phyloP scores from a whole-genome alignment of 2,329 filamentous ascomycete genomes.

The Talaromyces sp. region DNA sequence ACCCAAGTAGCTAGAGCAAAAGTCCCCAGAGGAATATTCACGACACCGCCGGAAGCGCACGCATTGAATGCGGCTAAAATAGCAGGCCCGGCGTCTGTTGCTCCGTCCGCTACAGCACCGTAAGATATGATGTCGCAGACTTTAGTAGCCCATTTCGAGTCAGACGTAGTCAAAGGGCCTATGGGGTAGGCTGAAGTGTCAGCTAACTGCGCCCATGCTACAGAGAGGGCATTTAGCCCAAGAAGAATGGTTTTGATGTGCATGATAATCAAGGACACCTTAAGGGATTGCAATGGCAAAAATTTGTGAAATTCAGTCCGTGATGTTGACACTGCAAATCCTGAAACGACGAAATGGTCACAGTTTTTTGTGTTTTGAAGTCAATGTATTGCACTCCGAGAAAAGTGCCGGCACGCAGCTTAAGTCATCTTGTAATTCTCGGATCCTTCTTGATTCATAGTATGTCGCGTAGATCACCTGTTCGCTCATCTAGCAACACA shows the following conservation, averaged over 20 bases:
- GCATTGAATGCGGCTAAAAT: conserved; percentile 8
- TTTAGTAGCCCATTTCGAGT: conserved; percentile 13
- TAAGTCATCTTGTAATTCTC: background rate
- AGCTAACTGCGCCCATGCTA: conserved; percentile 1
- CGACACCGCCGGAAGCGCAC: conserved; percentile 45
- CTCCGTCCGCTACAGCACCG: conserved; percentile 44
- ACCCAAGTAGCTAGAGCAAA: conserved; percentile 46
- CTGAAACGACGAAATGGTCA: background rate
- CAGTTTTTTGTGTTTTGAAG: background rate
- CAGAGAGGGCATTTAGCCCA: background rate
- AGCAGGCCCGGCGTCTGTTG: conserved; percentile 31
- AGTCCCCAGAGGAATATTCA: conserved; percentile 44
- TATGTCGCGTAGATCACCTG: background rate
- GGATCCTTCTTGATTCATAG: background rate
- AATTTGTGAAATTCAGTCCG: background rate
- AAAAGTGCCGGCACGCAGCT: background rate
- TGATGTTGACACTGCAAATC: background rate
- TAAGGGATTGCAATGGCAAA: too few relatives aligned
- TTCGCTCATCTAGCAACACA: background rate
- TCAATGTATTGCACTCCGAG: background rate
- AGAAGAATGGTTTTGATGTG: conserved; percentile 2
- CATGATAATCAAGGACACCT: background rate
- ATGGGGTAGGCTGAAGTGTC: conserved; percentile 4
- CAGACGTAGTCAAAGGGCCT: conserved; percentile 4
- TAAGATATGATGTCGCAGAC: conserved; percentile 47